These are phyloP conservation scores for Saccharum spontaneum DNA, from an alignment of 176 grass and related monocot genomes.

Conservation along the genomic window DNA sequence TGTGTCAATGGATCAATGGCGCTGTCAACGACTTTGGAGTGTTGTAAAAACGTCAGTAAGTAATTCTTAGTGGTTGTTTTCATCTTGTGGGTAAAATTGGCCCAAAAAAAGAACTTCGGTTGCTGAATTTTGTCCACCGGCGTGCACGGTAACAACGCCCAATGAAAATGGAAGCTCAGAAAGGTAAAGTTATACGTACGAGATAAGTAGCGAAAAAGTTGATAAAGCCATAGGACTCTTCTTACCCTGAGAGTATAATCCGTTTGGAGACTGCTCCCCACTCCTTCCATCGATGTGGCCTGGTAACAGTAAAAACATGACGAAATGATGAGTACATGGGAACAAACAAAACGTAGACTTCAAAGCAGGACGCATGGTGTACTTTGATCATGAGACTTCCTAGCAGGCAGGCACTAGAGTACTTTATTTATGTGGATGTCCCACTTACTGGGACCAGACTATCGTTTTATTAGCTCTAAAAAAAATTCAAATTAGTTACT, in stretches of 20 bases:
- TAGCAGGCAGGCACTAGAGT: not conserved
- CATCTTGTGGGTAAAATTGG: not conserved
- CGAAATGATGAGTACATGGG: not conserved
- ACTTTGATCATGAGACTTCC: not conserved
- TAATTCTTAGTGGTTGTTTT: not conserved
- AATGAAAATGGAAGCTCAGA: not conserved
- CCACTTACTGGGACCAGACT: not conserved
- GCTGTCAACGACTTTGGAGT: not conserved
- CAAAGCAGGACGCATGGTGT: not conserved
- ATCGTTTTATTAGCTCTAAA: not conserved
- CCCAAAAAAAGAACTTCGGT: not conserved
- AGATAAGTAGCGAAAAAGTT: not conserved
- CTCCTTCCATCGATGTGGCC: constrained; percentile 91
- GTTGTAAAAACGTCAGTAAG: not conserved
- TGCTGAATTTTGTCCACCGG: not conserved
- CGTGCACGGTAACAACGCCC: not conserved
- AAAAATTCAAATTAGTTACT: not conserved
- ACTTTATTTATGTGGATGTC: not conserved
- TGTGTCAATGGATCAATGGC: not conserved
- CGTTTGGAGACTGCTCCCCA: constrained; percentile 89
- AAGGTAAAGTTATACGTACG: not conserved
- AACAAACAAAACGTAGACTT: not conserved
- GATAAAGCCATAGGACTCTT: not conserved
- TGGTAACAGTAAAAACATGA: constrained; percentile 23
- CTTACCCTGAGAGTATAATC: constrained; percentile 95